Base-by-base conservation (phyloP, 441 rosid species). In the Populus tomentosa region DNA sequence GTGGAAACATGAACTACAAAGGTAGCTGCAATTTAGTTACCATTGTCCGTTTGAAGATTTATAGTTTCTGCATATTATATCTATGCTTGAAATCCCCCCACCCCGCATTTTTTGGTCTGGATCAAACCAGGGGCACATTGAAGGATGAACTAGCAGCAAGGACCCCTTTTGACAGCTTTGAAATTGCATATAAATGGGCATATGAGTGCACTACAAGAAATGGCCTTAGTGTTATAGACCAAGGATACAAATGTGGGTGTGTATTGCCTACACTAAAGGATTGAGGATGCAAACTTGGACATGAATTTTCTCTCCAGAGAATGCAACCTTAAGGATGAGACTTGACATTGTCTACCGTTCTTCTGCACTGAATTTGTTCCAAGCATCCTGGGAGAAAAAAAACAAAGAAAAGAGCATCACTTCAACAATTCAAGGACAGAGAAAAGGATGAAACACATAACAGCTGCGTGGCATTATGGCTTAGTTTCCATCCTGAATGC, bases 321-420 rank as follows among this genome's bases (percentile, higher is more conserved):
- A 68, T 56, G 71, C 72, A 53, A 30, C 24, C 5, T 7, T 4
- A 28, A 0, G 20, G 30, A 1, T 50, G 56, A 50, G 6, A 32
- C 33, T 20, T 5, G 28, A 2, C 13, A 14, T n/a, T 6, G 21
- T 76, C 86, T 87, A 93, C 69, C 89, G 79, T 71, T 93, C 95
- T 53, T 95, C 99, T 0, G 91, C 85, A 77, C 87, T 89, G 87
- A 90, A 94, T 85, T 86, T 94, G 89, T 92, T 90, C 98, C 99
- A 95, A 36, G 94, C 98, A 59, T 91, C 99, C 98, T 95, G 91
- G 56, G 56, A 62, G 64, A 26, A 76, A 62, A 30, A 72, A 56
- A 68, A 65, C 13, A 26, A 62, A 26, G 7, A 40, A 4, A 3
- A 11, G 56, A 50, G 18, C 56, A 30, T 30, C 23, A 30, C 16